phyloP scores from a whole-genome alignment of 108 stramenopile genomes.

The Pelagomonas calceolata region DNA sequence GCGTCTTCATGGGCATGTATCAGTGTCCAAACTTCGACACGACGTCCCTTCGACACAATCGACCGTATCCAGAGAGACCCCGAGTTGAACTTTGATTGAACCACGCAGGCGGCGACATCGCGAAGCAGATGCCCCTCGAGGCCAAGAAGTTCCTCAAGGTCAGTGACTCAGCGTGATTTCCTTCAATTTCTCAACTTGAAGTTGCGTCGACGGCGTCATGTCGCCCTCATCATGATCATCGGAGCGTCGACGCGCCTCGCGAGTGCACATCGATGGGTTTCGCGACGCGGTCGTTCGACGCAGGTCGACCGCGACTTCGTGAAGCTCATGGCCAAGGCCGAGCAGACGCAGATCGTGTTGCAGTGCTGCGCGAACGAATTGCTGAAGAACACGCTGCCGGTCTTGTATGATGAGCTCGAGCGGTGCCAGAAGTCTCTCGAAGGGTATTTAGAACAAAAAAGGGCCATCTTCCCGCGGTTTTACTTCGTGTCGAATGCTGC shows the following conservation, averaged over 20 bases:
- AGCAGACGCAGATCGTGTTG: slow-evolving; percentile 28
- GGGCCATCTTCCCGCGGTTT: slow-evolving; percentile 52
- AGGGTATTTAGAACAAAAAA: slow-evolving; percentile 53
- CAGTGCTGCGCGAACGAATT: slow-evolving; percentile 43
- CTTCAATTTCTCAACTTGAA: too few species aligned
- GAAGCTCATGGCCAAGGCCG: slow-evolving; percentile 40
- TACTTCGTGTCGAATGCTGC: slow-evolving; percentile 58
- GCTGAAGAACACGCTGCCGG: slow-evolving; percentile 39
- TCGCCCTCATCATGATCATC: too few species aligned
- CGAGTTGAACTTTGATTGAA: too few species aligned
- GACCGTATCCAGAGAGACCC: too few species aligned
- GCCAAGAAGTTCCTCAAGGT: slow-evolving; percentile 51
- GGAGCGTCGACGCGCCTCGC: too few species aligned
- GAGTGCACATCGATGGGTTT: too few species aligned
- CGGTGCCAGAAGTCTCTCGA: slow-evolving; percentile 55
- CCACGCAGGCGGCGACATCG: slow-evolving; percentile 57
- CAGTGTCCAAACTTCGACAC: too few species aligned
- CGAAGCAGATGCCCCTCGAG: slow-evolving; percentile 54
- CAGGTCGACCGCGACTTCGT: slow-evolving; percentile 56
- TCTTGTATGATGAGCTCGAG: slow-evolving; percentile 47
- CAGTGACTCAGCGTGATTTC: too few species aligned
- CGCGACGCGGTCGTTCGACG: too few species aligned
- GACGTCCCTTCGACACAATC: too few species aligned
- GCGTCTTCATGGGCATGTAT: slow-evolving; percentile 55
- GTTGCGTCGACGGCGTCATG: too few species aligned